phyloP scores from a whole-genome alignment of 441 rosid genomes.

The Pelargonium myrrhifolium region DNA sequence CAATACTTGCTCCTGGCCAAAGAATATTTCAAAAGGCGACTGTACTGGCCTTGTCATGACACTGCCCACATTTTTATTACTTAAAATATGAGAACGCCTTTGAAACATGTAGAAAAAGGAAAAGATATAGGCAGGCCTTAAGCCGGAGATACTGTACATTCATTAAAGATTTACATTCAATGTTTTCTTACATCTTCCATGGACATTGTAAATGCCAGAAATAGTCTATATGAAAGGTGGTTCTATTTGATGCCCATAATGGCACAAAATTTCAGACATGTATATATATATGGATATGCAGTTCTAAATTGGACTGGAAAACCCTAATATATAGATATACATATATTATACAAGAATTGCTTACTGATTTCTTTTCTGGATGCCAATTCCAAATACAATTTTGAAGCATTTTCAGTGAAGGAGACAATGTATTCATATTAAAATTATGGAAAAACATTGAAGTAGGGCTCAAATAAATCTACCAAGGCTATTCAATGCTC shows the following conservation, averaged over 20 bases:
- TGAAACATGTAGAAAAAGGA: constrained; percentile 13
- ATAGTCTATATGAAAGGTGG: constrained; percentile 12
- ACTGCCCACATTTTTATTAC: constrained; percentile 4
- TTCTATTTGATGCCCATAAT: background rate
- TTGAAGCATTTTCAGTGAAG: background rate
- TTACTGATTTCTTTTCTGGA: background rate
- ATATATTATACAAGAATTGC: background rate
- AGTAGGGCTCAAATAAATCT: background rate
- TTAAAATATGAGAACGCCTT: constrained; percentile 7
- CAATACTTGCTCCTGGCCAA: constrained; percentile 90
- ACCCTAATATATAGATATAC: too few relatives aligned
- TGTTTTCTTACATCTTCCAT: constrained; percentile 18
- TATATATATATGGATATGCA: too few relatives aligned
- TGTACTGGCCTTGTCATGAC: constrained; percentile 35
- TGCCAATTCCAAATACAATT: background rate
- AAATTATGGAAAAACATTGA: background rate
- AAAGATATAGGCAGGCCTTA: constrained; percentile 15
- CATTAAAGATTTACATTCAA: constrained; percentile 8
- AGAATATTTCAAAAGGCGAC: constrained; percentile 61
- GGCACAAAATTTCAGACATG: background rate
- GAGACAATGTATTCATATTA: too few relatives aligned
- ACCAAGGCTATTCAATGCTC: background rate
- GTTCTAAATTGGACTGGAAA: too few relatives aligned
- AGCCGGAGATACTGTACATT: constrained; percentile 24
- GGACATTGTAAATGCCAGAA: constrained; percentile 25